phyloP scores from a whole-genome alignment of 306 rosid genomes.

The Glycine latifolia region DNA sequence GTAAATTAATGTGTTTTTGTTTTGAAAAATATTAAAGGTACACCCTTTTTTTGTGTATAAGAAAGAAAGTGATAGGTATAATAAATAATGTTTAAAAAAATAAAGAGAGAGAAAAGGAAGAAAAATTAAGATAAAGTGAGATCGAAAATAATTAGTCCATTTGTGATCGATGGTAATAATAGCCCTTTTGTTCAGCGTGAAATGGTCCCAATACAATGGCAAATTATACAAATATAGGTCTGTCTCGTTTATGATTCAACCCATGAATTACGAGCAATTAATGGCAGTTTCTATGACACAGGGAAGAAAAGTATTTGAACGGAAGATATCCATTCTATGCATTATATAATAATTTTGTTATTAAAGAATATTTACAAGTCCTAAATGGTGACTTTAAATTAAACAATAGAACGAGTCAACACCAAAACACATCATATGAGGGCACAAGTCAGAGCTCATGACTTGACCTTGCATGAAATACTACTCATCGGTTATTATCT shows the following conservation, averaged over 20 bases:
- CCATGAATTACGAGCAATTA: slow-evolving; percentile 14
- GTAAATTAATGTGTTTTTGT: no score
- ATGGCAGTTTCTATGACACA: slow-evolving; percentile 15
- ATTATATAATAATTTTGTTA: neutral
- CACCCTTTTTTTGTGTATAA: no score
- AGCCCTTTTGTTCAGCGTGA: neutral
- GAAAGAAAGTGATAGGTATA: no score
- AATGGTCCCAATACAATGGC: neutral
- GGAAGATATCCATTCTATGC: slow-evolving; percentile 36
- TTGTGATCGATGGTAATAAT: neutral
- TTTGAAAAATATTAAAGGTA: no score
- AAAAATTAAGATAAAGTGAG: no score
- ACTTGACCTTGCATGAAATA: slow-evolving; percentile 43
- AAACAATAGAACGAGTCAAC: slow-evolving; percentile 45
- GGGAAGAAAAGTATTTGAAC: slow-evolving; percentile 16
- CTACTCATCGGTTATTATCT: neutral
- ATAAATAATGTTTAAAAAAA: no score
- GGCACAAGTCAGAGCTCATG: slow-evolving; percentile 48
- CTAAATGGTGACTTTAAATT: slow-evolving; percentile 42
- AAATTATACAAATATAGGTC: no score
- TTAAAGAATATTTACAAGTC: slow-evolving; percentile 33
- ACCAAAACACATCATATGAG: neutral
- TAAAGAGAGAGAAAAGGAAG: no score
- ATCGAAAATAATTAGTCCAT: no score
- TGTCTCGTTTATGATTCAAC: neutral